A percentile compares a stretch with the other conserved stretches of the same genome.
These are phyloP conservation scores for Xylaria flabelliformis DNA, from an alignment of 495 filamentous ascomycete genomes.

Conservation along the genomic window DNA sequence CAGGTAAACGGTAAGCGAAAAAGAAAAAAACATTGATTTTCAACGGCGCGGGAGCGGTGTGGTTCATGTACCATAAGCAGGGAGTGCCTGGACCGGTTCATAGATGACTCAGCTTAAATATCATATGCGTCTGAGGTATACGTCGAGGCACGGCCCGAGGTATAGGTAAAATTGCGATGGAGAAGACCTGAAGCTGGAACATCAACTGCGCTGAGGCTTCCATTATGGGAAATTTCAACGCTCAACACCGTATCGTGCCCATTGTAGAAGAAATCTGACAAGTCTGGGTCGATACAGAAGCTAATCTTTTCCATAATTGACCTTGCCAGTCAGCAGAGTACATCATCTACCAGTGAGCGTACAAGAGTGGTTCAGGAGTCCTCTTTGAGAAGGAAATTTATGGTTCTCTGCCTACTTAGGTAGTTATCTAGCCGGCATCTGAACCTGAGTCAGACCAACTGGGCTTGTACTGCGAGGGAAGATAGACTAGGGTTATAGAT, in stretches of 20 bases:
- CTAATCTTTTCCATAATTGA: not conserved
- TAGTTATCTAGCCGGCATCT: not conserved
- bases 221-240: not conserved
- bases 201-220: not conserved
- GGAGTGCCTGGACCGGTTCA: not conserved
- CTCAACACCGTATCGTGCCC: not conserved
- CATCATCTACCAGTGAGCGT: not conserved
- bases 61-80: slow-evolving; percentile 5
- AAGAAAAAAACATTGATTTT: not conserved
- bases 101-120: not conserved
- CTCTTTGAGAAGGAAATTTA: not conserved
- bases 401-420: not conserved
- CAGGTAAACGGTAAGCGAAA: slow-evolving; percentile 25
- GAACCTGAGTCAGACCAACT: slow-evolving; percentile 11
- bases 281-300: not conserved
- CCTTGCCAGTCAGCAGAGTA: not conserved
- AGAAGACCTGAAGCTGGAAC: not conserved
- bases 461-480: not conserved
- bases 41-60: slow-evolving; percentile 21
- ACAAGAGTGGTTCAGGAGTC: not conserved
- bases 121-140: not conserved
- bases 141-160: not conserved
- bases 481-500: not conserved
- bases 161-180: not conserved
- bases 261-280: not conserved